Evolutionary conservation across 768 basidiomycete species (phyloP).

Genomic region (Trametes cingulata): DNA sequence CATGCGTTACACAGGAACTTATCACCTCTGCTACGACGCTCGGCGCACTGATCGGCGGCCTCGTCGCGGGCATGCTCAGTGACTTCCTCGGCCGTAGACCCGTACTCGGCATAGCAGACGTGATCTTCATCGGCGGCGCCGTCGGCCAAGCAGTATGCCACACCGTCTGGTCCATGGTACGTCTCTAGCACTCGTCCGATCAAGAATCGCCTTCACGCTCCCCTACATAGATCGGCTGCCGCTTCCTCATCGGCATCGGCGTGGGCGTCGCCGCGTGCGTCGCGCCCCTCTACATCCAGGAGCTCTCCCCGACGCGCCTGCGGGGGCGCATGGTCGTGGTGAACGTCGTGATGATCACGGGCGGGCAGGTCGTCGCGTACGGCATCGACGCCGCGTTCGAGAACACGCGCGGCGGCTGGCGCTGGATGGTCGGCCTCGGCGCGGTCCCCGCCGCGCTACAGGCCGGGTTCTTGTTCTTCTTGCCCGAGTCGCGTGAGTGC

Average conservation of each 20-base stretch:
- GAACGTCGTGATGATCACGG: slow-evolving; percentile 81
- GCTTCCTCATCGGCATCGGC: slow-evolving; percentile 74
- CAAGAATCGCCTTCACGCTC: too few species aligned
- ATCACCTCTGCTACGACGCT: slow-evolving; percentile 81
- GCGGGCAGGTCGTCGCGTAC: slow-evolving; percentile 80
- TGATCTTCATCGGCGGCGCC: slow-evolving; percentile 76
- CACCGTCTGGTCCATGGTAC: slow-evolving; percentile 69
- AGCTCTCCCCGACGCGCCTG: slow-evolving; percentile 72
- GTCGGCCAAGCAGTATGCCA: slow-evolving; percentile 70
- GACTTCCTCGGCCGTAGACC: slow-evolving; percentile 69
- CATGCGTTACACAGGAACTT: slow-evolving; percentile 49
- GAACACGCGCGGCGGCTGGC: slow-evolving; percentile 64
- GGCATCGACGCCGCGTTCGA: slow-evolving; percentile 70
- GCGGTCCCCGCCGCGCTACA: slow-evolving; percentile 69
- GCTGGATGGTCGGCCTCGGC: slow-evolving; percentile 83
- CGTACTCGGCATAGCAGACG: slow-evolving; percentile 66
- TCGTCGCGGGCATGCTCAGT: slow-evolving; percentile 66
- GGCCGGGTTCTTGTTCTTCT: slow-evolving; percentile 55
- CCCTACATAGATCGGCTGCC: slow-evolving; percentile 61
- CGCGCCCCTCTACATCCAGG: slow-evolving; percentile 82
- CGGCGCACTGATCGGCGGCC: slow-evolving; percentile 74
- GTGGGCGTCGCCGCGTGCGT: slow-evolving; percentile 78
- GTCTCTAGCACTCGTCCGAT: neutral
- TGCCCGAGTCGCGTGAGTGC: slow-evolving; percentile 77
- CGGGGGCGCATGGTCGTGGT: slow-evolving; percentile 79